Evolutionary conservation across 257 asterid genomes (phyloP), one percentile per base, ranked within the genome.

Genomic region (Ballota nigra): DNA sequence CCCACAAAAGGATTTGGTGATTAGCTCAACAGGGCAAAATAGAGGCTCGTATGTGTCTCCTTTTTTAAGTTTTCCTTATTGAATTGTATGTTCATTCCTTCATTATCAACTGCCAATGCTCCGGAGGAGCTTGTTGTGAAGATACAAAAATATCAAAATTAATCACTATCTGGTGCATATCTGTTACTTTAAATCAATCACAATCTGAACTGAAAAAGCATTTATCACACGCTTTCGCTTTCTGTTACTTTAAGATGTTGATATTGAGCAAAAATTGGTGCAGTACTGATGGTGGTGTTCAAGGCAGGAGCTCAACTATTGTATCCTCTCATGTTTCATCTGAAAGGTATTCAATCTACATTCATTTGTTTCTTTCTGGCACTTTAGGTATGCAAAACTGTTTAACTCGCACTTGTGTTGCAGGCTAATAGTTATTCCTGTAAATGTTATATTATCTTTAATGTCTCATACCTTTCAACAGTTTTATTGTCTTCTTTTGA

Each of bases 11-110:
- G 90, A 85, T 77, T 76, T 89, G 76, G 88, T 83, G 75, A 49
- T 86, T 70, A 84, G 92, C 80, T 87, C 98, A 52, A 52, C 90
- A 3, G 75, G 83, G 72, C 94, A 86, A 68, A 64, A 85, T 40
- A 83, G 81, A 71, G 75, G 79, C 63, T 20, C 66, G 99, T 89
- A 85, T 38, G 98, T 83, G 41, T 47, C 60, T 20, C 45, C 28
- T 63, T 59, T 36, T 60, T 56, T 19, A 53, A 7, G 41, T 24
- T 51, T 36, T 73, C 31, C 34, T 63, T 61, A 6, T 58, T 57
- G 68, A 8, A 28, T 62, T 33, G 45, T 41, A 36, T 28, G 52
- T 36, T n/a, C 16, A 26, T 19, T 70, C 8, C 77, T 55, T 34
- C 24, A 38, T 53, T 18, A 38, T 74, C 23, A 53, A 52, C 52